Conservation (phyloP, 768 basidiomycete genomes). For the Suillus plorans region DNA sequence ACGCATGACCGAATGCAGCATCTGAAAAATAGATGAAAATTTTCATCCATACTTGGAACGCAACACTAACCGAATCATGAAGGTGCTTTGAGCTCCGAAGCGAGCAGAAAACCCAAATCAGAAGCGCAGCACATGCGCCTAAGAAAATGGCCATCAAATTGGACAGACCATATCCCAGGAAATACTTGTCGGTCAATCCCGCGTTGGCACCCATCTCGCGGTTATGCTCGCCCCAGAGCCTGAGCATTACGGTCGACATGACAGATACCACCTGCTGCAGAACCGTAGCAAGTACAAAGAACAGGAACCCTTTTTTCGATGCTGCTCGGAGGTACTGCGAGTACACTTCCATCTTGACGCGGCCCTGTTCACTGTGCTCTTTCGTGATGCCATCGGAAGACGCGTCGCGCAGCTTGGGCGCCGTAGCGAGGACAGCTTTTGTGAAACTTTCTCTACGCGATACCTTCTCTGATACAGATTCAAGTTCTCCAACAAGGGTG, state of each 20-base stretch:
- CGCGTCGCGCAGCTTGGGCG: constrained; percentile 37
- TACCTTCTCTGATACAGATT: constrained; percentile 54
- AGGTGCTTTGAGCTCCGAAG: constrained; percentile 71
- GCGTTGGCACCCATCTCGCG: constrained; percentile 53
- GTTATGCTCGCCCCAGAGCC: constrained; percentile 83
- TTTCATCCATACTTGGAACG: background rate
- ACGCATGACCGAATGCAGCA: constrained; percentile 77
- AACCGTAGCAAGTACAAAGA: constrained; percentile 59
- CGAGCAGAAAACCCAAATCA: constrained; percentile 78
- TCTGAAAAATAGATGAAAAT: constrained; percentile 40
- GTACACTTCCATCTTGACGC: constrained; percentile 79
- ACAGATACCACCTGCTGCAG: constrained; percentile 61
- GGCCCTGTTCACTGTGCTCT: constrained; percentile 79
- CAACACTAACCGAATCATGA: constrained; percentile 65
- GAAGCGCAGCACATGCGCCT: constrained; percentile 53
- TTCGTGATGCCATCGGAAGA: constrained; percentile 51
- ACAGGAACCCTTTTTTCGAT: constrained; percentile 66
- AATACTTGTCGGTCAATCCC: constrained; percentile 53
- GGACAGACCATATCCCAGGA: constrained; percentile 67
- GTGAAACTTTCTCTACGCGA: constrained; percentile 55
- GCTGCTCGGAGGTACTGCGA: constrained; percentile 75
- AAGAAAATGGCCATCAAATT: constrained; percentile 57
- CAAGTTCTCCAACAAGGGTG: constrained; percentile 25
- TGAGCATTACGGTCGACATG: constrained; percentile 62
- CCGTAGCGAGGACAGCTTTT: constrained; percentile 50